A percentile compares a stretch with the other conserved stretches of the same genome.
Evolutionary conservation across 1,284 basidiomycete species (phyloP).

Genomic region (Leccinum olivaceoglutinosum): DNA sequence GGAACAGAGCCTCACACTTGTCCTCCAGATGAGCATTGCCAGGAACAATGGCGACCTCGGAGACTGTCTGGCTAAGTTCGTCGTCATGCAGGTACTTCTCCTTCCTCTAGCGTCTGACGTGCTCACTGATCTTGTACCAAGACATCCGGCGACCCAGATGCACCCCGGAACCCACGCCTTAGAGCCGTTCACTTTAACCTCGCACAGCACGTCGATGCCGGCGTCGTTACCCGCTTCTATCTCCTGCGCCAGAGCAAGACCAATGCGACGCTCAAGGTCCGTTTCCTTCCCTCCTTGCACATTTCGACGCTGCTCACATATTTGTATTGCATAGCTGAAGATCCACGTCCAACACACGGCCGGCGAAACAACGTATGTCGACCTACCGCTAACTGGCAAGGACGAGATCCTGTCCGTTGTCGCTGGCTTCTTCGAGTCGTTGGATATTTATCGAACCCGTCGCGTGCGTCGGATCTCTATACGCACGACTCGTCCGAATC

Average conservation of each 20-base stretch:
- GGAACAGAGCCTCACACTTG: constrained; percentile 49
- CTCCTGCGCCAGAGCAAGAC: constrained; percentile 72
- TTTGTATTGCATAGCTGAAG: constrained; percentile 28
- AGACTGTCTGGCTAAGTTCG: constrained; percentile 58
- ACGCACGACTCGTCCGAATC: constrained; percentile 28
- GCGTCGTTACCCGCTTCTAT: constrained; percentile 63
- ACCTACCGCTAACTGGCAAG: constrained; percentile 57
- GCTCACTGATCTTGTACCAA: too few species aligned
- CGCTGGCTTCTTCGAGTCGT: constrained; percentile 48
- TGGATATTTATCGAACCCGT: constrained; percentile 46
- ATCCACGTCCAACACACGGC: constrained; percentile 54
- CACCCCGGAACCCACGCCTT: constrained; percentile 46
- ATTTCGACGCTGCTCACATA: neutral
- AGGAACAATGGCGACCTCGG: constrained; percentile 41
- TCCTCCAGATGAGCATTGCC: constrained; percentile 59
- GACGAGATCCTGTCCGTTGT: constrained; percentile 68
- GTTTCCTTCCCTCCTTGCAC: neutral
- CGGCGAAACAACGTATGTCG: constrained; percentile 53
- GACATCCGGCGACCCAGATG: too few species aligned
- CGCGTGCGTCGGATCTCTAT: constrained; percentile 46
- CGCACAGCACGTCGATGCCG: constrained; percentile 66
- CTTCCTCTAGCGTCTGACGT: neutral
- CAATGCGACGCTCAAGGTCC: constrained; percentile 70
- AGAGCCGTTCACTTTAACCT: constrained; percentile 68
- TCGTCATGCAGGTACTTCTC: constrained; percentile 51